Percentiles rank a stretch among this genome's conserved stretches.
These are phyloP conservation scores for Fragaria ananassa DNA, from an alignment of 306 rosid genomes.

Conservation along the genomic window DNA sequence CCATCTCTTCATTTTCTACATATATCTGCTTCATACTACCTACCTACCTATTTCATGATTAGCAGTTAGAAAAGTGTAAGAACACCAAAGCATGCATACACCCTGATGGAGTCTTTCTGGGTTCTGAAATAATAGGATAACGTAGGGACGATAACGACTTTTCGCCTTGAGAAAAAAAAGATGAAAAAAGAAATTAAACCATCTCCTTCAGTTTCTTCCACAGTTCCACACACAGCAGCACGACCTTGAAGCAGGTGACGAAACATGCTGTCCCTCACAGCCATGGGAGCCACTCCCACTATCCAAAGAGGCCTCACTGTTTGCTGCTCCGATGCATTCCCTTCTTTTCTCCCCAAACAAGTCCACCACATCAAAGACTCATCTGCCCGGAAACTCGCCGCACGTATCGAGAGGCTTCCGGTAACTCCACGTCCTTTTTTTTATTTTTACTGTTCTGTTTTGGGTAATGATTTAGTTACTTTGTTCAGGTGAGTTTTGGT, in stretches of 20 bases:
- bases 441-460: background rate
- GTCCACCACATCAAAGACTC: conserved; percentile 65
- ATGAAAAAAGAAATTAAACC: no score
- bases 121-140: no score
- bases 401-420: conserved; percentile 65
- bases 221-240: no score
- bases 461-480: background rate
- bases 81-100: no score
- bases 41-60: no score
- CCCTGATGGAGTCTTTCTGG: no score
- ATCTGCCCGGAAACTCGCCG: conserved; percentile 63
- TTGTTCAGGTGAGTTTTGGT: conserved; percentile 51
- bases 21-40: no score
- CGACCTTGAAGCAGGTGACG: conserved; percentile 2
- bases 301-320: conserved; percentile 22
- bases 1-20: no score
- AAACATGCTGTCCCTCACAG: conserved; percentile 35
- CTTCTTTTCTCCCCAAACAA: conserved; percentile 77
- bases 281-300: conserved; percentile 15
- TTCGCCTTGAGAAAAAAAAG: no score
- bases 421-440: conserved; percentile 21
- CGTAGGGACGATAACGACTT: no score
- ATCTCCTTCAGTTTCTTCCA: no score
- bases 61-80: no score
- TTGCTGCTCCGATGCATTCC: conserved; percentile 37